Evolutionary conservation across 2,329 filamentous ascomycete species (phyloP).

Genomic region (Trichophyton equinum): DNA sequence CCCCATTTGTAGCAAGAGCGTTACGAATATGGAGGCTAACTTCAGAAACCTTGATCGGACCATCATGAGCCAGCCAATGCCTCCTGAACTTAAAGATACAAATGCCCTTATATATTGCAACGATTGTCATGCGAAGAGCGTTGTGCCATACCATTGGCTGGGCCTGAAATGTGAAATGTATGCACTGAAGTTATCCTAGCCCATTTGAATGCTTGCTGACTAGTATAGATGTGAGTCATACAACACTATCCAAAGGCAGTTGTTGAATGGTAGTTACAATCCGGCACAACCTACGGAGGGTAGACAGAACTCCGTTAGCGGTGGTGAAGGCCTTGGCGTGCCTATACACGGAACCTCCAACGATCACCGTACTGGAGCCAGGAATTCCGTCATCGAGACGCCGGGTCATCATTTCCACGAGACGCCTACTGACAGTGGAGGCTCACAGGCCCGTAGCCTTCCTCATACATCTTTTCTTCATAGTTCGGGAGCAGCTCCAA

Average conservation of each 20-base stretch:
- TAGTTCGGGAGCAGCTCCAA: background rate
- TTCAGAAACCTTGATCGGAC: conserved; percentile 84
- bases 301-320: background rate
- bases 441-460: conserved; percentile 3
- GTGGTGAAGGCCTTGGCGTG: background rate
- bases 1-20: conserved; percentile 88
- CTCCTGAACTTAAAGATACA: conserved; percentile 64
- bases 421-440: background rate
- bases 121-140: conserved; percentile 80
- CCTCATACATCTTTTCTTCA: background rate
- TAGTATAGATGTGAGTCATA: conserved; percentile 33
- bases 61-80: conserved; percentile 86
- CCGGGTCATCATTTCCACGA: background rate
- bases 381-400: background rate
- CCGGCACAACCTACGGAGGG: background rate
- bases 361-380: background rate
- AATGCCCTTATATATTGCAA: conserved; percentile 82
- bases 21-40: conserved; percentile 94
- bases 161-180: conserved; percentile 69
- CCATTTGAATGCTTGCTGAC: background rate
- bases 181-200: conserved; percentile 11
- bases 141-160: conserved; percentile 85
- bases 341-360: background rate
- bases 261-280: conserved; percentile 12
- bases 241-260: conserved; percentile 33